These are phyloP conservation scores for Colletotrichum trifolii DNA, from an alignment of 2,329 filamentous ascomycete species.

Conservation along the genomic window DNA sequence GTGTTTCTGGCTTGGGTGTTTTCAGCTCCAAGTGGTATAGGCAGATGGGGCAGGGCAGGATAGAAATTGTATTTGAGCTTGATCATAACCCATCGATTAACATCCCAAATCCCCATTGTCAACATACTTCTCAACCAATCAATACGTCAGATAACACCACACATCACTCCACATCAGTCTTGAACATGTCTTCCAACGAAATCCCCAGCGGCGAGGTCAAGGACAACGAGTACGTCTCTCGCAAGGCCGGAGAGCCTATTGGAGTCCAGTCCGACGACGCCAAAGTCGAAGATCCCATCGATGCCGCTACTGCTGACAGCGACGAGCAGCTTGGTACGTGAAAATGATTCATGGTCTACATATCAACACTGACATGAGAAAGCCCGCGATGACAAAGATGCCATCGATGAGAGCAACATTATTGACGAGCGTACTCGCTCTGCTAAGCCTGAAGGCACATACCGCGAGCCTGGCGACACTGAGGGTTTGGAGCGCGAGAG, in stretches of 20 bases:
- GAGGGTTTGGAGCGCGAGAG: conserved; percentile 38
- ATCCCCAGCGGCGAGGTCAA: conserved; percentile 20
- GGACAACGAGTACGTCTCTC: conserved; percentile 46
- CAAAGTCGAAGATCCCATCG: conserved; percentile 47
- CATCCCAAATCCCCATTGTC: no score
- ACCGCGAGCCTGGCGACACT: conserved; percentile 49
- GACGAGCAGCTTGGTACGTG: conserved; percentile 50
- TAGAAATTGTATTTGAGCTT: no score
- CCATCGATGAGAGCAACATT: conserved; percentile 51
- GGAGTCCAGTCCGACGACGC: conserved; percentile 48
- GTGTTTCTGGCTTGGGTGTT: conserved; percentile 2
- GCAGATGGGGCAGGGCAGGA: no score
- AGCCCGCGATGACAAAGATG: conserved; percentile 51
- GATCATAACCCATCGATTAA: neutral
- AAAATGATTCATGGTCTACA: rapidly evolving
- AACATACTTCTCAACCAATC: no score
- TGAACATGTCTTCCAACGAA: conserved; percentile 30
- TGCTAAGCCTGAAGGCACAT: conserved; percentile 42
- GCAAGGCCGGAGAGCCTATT: conserved; percentile 44
- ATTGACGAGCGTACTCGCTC: conserved; percentile 48
- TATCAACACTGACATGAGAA: neutral
- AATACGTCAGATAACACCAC: no score
- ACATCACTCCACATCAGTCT: no score
- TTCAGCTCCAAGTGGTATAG: neutral
- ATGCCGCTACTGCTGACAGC: conserved; percentile 44